Percentiles rank a stretch among this genome's conserved stretches.
These are phyloP conservation scores for Phytophthora pistaciae DNA, from an alignment of 352 stramenopile species.

Conservation along the genomic window DNA sequence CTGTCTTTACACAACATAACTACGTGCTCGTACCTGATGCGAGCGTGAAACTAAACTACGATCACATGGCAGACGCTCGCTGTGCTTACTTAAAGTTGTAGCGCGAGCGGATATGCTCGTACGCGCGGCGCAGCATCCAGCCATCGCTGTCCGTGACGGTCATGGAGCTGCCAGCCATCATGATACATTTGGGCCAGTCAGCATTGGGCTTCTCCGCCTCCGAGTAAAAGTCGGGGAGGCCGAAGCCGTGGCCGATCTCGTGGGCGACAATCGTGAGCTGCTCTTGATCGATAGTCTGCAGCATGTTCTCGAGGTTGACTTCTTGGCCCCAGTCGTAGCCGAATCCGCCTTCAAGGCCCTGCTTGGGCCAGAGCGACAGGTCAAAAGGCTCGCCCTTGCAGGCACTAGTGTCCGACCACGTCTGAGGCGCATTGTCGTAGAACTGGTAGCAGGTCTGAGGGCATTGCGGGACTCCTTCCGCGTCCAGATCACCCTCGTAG, in stretches of 20 bases:
- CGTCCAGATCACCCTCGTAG: constrained; percentile 31
- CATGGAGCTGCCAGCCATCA: constrained; percentile 13
- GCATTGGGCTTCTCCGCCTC: neutral
- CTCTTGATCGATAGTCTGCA: constrained; percentile 20
- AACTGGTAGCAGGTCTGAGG: constrained; percentile 37
- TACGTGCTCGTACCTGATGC: neutral
- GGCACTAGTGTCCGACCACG: neutral
- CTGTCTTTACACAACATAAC: neutral
- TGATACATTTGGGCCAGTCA: constrained; percentile 10
- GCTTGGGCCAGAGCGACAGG: constrained; percentile 37
- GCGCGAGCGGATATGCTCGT: constrained; percentile 10
- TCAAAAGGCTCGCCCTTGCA: constrained; percentile 37
- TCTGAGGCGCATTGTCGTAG: constrained; percentile 11
- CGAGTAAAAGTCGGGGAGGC: constrained; percentile 21
- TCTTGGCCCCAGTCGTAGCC: constrained; percentile 14
- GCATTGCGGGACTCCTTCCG: constrained; percentile 36
- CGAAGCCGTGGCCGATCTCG: constrained; percentile 30
- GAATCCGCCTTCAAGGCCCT: constrained; percentile 26
- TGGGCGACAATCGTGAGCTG: constrained; percentile 34
- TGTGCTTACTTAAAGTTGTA: constrained; percentile 5
- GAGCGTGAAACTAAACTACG: neutral
- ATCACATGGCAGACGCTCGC: neutral
- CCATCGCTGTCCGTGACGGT: constrained; percentile 12
- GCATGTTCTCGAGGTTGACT: constrained; percentile 28
- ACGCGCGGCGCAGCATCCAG: constrained; percentile 23